A percentile compares a stretch with the other conserved stretches of the same genome.
Conservation (phyloP, 73 alveolate species). For the Stentor roeselii region DNA sequence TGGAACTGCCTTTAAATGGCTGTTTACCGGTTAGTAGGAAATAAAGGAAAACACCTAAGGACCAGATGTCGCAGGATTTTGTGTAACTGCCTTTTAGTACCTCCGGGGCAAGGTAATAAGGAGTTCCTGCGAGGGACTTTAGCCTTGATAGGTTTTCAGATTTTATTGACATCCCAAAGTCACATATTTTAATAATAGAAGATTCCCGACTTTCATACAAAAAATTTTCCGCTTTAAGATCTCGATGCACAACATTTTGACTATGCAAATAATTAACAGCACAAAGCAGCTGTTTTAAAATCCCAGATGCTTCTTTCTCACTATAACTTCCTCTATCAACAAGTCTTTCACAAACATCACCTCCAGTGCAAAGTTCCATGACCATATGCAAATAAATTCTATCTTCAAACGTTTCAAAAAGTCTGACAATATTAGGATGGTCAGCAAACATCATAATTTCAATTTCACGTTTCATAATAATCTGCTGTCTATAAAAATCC, state of each 20-base stretch:
- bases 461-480: not conserved
- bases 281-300: slow-evolving; percentile 71
- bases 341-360: slow-evolving; percentile 82
- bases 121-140: slow-evolving; percentile 80
- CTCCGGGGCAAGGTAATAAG: slow-evolving; percentile 78
- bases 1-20: slow-evolving; percentile 80
- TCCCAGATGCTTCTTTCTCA: slow-evolving; percentile 66
- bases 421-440: slow-evolving; percentile 75
- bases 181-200: slow-evolving; percentile 58
- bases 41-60: slow-evolving; percentile 85
- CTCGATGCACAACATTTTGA: slow-evolving; percentile 68
- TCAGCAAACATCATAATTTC: slow-evolving; percentile 31
- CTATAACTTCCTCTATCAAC: slow-evolving; percentile 65
- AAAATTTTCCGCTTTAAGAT: slow-evolving; percentile 65
- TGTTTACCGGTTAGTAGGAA: slow-evolving; percentile 82
- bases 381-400: slow-evolving; percentile 5
- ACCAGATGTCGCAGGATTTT: slow-evolving; percentile 82
- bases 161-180: slow-evolving; percentile 75
- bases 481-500: not conserved
- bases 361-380: slow-evolving; percentile 73
- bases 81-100: slow-evolving; percentile 58
- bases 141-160: slow-evolving; percentile 45
- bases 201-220: slow-evolving; percentile 42
- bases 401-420: slow-evolving; percentile 74
- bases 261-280: slow-evolving; percentile 81